Conservation (phyloP, 805 yeast species). For the Candida nonsorbophila region DNA sequence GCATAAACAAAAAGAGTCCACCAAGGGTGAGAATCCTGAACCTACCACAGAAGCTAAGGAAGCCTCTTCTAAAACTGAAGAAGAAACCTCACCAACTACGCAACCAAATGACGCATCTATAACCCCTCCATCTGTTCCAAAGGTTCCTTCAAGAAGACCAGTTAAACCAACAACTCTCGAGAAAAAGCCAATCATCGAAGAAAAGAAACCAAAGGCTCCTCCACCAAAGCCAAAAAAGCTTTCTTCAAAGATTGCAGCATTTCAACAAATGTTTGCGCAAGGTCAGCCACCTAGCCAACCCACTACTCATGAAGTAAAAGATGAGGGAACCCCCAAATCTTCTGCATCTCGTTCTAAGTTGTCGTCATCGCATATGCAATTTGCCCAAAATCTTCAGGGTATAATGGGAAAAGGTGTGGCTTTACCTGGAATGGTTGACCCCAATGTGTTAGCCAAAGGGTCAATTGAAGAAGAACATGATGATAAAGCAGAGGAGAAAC, state of each 20-base stretch:
- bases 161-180: conserved; percentile 6
- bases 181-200: background rate
- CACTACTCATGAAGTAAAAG: conserved; percentile 10
- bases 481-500: conserved; percentile 5
- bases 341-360: conserved; percentile 14
- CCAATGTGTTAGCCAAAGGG: conserved; percentile 21
- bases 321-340: conserved; percentile 6
- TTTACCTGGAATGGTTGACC: conserved; percentile 48
- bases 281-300: conserved; percentile 1
- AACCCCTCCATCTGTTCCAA: conserved; percentile 1
- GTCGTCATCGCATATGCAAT: conserved; percentile 36
- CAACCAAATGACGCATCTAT: background rate
- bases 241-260: conserved; percentile 74
- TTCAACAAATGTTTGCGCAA: conserved; percentile 65
- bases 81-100: too few species aligned
- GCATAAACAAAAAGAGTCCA: too few species aligned
- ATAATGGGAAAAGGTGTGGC: conserved; percentile 48
- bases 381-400: conserved; percentile 58
- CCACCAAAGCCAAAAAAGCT: conserved; percentile 76
- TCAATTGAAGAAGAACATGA: conserved; percentile 6
- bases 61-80: too few species aligned
- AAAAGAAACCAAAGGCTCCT: conserved; percentile 30
- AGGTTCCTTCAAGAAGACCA: conserved; percentile 3
- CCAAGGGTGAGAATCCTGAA: too few species aligned
- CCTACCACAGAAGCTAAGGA: too few species aligned